phyloP scores from a whole-genome alignment of 306 rosid genomes.

The Pterocarpus macrocarpus region DNA sequence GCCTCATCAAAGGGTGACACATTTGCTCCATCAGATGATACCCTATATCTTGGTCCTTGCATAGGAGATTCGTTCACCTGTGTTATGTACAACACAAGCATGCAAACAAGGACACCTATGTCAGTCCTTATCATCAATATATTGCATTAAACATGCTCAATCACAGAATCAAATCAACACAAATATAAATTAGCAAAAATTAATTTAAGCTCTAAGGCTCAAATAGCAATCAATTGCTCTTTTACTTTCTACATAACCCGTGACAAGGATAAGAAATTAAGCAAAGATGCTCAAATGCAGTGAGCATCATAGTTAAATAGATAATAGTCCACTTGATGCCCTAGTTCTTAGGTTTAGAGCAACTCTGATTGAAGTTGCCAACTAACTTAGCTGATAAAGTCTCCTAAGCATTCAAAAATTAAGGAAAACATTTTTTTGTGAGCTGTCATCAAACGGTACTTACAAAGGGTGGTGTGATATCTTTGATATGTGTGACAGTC shows the following conservation, averaged over 20 bases:
- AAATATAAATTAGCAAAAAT: conserved; percentile 4
- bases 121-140: neutral
- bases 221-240: neutral
- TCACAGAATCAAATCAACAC: neutral
- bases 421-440: neutral
- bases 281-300: neutral
- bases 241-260: neutral
- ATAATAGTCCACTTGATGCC: neutral
- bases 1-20: conserved; percentile 19
- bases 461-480: conserved; percentile 44
- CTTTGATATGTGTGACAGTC: conserved; percentile 23
- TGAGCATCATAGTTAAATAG: conserved; percentile 7
- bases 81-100: neutral
- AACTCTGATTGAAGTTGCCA: neutral
- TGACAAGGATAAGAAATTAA: neutral
- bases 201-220: neutral
- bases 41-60: conserved; percentile 3
- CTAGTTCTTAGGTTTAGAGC: neutral
- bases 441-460: conserved; percentile 32
- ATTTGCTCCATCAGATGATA: neutral
- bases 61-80: conserved; percentile 34
- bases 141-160: neutral
- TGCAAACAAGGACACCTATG: neutral
- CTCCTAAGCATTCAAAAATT: neutral
- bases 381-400: neutral